These are phyloP conservation scores for Pisolithus tinctorius DNA, from an alignment of 768 basidiomycete species.

Conservation along the genomic window DNA sequence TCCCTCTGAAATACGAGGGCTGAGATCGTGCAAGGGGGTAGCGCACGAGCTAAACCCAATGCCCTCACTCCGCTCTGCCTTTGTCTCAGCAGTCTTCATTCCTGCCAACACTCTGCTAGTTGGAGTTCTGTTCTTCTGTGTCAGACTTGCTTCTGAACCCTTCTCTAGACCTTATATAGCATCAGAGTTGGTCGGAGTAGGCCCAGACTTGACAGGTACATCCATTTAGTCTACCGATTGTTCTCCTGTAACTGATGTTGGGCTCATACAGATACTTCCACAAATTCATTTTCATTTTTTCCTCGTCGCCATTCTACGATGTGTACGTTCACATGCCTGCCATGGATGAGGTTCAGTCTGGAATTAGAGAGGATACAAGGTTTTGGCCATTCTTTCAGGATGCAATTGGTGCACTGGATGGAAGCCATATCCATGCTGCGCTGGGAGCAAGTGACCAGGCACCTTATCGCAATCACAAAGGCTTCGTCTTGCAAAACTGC, in stretches of 20 bases:
- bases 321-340: neutral
- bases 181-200: too few species aligned
- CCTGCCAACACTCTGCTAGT: too few species aligned
- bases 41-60: too few species aligned
- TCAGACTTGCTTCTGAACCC: too few species aligned
- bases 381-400: neutral
- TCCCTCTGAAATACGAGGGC: too few species aligned
- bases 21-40: too few species aligned
- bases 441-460: neutral
- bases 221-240: neutral
- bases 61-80: too few species aligned
- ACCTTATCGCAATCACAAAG: neutral
- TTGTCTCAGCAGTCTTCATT: too few species aligned
- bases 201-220: too few species aligned
- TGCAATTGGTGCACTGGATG: neutral
- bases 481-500: neutral
- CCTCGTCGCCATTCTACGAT: neutral
- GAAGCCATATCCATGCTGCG: neutral
- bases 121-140: too few species aligned
- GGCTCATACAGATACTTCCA: neutral
- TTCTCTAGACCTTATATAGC: too few species aligned
- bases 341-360: neutral
- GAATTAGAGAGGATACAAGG: neutral
- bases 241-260: neutral
- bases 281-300: neutral